These are phyloP conservation scores for Cicer chorassanicum DNA, from an alignment of 306 rosid genomes.

Conservation along the genomic window DNA sequence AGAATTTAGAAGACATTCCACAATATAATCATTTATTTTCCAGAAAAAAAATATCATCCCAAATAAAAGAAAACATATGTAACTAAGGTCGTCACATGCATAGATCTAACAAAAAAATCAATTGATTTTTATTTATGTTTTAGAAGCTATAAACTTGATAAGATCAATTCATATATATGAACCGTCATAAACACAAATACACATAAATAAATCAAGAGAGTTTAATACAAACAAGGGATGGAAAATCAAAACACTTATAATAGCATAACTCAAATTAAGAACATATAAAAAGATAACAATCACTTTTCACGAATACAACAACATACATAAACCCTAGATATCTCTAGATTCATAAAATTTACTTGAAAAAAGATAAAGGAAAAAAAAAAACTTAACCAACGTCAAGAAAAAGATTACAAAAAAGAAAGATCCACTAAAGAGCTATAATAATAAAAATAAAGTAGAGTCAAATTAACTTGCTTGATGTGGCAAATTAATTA, in stretches of 20 bases:
- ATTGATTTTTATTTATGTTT: neutral
- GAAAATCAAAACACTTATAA: conserved; percentile 7
- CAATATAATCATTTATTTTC: neutral
- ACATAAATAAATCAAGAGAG: conserved; percentile 3
- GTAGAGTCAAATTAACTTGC: conserved; percentile 50
- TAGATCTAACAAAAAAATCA: conserved; percentile 40
- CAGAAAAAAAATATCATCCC: neutral
- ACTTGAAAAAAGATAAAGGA: conserved; percentile 1
- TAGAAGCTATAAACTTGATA: conserved; percentile 28
- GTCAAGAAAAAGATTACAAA: conserved; percentile 43
- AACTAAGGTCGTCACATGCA: conserved; percentile 1
- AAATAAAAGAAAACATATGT: neutral
- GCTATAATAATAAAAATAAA: conserved; percentile 23
- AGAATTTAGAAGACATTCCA: neutral
- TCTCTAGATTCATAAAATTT: conserved; percentile 24
- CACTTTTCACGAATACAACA: conserved; percentile 35
- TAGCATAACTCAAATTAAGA: neutral
- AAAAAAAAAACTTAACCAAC: conserved; percentile 1
- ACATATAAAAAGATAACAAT: conserved; percentile 14
- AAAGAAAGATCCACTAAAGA: neutral
- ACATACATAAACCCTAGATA: conserved; percentile 43
- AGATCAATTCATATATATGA: conserved; percentile 6
- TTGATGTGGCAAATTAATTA: conserved; percentile 51
- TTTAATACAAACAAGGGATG: conserved; percentile 33
- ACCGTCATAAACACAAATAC: neutral